These are phyloP conservation scores for Vitis riparia DNA, from an alignment of 164 flowering plant species.

Conservation along the genomic window DNA sequence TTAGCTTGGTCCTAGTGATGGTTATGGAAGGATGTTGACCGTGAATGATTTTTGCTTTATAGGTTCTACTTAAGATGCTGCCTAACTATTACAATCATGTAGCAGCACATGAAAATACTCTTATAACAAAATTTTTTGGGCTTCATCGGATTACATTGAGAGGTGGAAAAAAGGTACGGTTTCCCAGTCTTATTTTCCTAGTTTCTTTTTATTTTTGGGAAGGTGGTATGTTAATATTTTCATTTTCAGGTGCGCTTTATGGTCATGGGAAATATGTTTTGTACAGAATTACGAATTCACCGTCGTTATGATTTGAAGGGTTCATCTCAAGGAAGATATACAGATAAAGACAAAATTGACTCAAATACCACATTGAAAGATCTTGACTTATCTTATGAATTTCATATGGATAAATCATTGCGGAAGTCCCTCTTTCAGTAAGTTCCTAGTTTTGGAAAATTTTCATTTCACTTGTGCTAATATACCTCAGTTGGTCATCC, in stretches of 20 bases:
- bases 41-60: not conserved
- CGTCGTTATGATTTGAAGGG: slow-evolving; percentile 92
- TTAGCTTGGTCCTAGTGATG: no score
- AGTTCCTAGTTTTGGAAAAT: slow-evolving; percentile 19
- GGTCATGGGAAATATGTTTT: slow-evolving; percentile 98
- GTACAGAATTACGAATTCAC: slow-evolving; percentile 86
- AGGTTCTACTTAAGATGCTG: slow-evolving; percentile 87
- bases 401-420: slow-evolving; percentile 81
- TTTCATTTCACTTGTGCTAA: not conserved
- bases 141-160: slow-evolving; percentile 65
- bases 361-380: slow-evolving; percentile 85
- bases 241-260: slow-evolving; percentile 79
- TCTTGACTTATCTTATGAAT: slow-evolving; percentile 76
- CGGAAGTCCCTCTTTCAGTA: slow-evolving; percentile 75
- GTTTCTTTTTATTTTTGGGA: not conserved
- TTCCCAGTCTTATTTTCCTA: not conserved
- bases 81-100: slow-evolving; percentile 80
- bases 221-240: not conserved
- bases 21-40: no score
- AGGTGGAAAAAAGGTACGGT: slow-evolving; percentile 67
- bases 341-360: slow-evolving; percentile 48
- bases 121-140: slow-evolving; percentile 95
- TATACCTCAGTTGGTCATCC: not conserved
- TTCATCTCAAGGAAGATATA: slow-evolving; percentile 80
- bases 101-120: slow-evolving; percentile 71